Base-by-base conservation (phyloP, 2,329 filamentous ascomycete species). In the Aspergillus candidus region DNA sequence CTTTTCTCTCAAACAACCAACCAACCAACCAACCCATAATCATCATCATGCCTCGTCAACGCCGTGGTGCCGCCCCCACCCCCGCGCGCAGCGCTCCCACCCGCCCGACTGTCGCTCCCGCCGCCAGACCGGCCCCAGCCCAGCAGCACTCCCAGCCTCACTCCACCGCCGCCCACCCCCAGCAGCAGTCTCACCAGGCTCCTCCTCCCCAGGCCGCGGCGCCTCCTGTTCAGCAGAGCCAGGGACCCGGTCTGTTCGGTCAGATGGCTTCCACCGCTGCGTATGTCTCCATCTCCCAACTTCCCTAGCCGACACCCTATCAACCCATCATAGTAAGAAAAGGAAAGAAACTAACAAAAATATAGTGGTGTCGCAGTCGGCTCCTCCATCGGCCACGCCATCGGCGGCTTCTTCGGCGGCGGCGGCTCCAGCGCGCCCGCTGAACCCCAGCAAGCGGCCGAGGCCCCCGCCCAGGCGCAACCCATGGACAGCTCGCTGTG, bases 191-290 rank as follows among this genome's bases (percentile, higher is more conserved):
- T 42, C 67, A 75, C 49, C 70, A 75, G 38, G 68, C 74, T 44
- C 78, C 79, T 43, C 68, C 74, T 43, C 66, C 69, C 46, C 62
- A 52, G 49, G 27, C 50, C 10, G 41, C 55, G 35, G 40, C 71
- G 63, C 51, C 60, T 65, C 49, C 71, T 59, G 64, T 63, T 39
- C 68, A 71, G 49, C 72, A 70, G 54, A 71, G 74, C 42, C 77
- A 84, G 54, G 87, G 89, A 22, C 83, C 88, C 4, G 91, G 93
- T 52, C 77, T 98, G 10, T 88, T 98, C 58, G 91, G 88, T 47
- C 88, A 97, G 77, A 96, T 98, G 86, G 93, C 93, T 55, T 89
- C 84, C 65, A 98, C 93, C 46, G 93, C 93, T 68, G 93, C 93
- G 91, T 97, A 84, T 11, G 14, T 41, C 8, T 11, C 15, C 7